Percentiles rank a stretch among this genome's conserved stretches.
Conservation (phyloP, 805 yeast genomes). For the Schwanniomyces polymorphus region DNA sequence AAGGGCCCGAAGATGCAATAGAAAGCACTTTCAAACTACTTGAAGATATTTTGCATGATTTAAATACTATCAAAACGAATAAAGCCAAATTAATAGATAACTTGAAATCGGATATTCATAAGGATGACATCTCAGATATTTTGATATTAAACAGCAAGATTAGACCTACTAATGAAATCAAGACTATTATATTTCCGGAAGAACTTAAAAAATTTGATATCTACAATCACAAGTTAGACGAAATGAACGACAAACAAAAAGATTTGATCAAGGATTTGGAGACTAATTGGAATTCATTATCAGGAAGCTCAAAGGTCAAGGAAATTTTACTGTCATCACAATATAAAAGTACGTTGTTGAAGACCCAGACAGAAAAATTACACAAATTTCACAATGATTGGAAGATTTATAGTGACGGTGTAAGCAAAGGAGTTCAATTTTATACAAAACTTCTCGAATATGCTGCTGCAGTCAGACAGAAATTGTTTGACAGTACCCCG, state of each 20-base stretch:
- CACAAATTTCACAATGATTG: conserved; percentile 54
- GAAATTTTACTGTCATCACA: conserved; percentile 44
- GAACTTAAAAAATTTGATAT: conserved; percentile 79
- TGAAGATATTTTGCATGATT: conserved; percentile 58
- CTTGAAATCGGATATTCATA: conserved; percentile 67
- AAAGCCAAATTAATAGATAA: conserved; percentile 60
- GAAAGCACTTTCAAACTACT: conserved; percentile 45
- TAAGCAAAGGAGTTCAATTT: conserved; percentile 60
- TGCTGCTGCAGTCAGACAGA: conserved; percentile 11
- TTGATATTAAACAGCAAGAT: conserved; percentile 64
- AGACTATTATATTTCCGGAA: conserved; percentile 55
- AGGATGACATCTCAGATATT: conserved; percentile 81
- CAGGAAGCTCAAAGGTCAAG: conserved; percentile 29
- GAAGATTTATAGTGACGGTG: conserved; percentile 58
- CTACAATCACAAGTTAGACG: conserved; percentile 63
- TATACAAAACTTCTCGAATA: conserved; percentile 52
- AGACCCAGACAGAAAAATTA: conserved; percentile 35
- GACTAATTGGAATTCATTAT: conserved; percentile 28
- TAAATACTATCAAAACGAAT: conserved; percentile 64
- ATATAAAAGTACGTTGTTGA: conserved; percentile 33
- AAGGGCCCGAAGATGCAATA: conserved; percentile 23
- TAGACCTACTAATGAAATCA: conserved; percentile 56
- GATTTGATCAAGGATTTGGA: conserved; percentile 37
- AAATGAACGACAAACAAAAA: conserved; percentile 66
- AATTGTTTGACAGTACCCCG: neutral